phyloP scores from a whole-genome alignment of 441 rosid species.

The Gossypium davidsonii region DNA sequence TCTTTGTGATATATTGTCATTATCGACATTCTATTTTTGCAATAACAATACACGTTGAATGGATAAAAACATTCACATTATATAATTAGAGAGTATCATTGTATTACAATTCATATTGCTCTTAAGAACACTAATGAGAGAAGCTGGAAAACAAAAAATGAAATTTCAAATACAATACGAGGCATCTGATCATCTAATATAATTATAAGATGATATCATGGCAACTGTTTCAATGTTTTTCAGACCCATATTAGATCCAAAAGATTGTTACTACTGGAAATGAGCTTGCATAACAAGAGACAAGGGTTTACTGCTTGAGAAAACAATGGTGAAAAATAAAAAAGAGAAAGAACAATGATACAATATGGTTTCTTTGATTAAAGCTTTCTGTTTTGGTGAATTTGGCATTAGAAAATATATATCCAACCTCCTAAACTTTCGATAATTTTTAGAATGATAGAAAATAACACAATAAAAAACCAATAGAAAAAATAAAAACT shows the following conservation, averaged over 20 bases:
- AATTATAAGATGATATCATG: no score
- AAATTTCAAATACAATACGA: no score
- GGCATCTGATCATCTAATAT: no score
- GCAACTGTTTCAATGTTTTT: background rate
- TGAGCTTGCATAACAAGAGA: background rate
- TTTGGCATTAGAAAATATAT: background rate
- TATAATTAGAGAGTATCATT: background rate
- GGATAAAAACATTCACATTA: background rate
- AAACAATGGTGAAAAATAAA: background rate
- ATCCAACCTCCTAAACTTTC: background rate
- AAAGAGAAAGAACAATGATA: no score
- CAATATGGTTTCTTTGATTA: background rate
- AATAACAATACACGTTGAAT: background rate
- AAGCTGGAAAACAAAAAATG: no score
- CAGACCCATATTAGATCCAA: background rate
- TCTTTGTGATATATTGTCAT: no score
- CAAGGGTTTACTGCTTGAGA: background rate
- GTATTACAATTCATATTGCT: background rate
- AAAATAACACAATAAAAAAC: background rate
- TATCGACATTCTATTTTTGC: no score
- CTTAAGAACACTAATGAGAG: no score
- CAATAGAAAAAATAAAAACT: background rate
- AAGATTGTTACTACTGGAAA: background rate
- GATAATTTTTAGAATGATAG: no score
- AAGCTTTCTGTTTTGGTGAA: background rate